These are phyloP conservation scores for Leptographium flavum DNA, from an alignment of 2,329 filamentous ascomycete species.

Conservation along the genomic window DNA sequence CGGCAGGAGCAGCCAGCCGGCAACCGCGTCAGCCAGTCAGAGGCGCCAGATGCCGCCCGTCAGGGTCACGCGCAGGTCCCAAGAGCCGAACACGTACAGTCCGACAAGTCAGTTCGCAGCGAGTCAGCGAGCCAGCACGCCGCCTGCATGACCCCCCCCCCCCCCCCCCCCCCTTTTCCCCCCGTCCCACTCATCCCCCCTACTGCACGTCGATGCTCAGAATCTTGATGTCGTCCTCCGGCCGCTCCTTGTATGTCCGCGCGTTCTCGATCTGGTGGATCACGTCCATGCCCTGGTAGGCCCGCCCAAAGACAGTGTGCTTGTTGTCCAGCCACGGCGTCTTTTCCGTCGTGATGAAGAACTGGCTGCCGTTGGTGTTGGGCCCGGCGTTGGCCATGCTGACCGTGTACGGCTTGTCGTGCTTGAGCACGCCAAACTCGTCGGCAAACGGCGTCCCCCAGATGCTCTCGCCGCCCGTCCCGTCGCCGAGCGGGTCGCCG, in stretches of 20 bases:
- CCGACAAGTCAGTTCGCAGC: too few relatives aligned
- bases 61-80: too few relatives aligned
- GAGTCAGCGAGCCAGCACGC: too few relatives aligned
- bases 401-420: conserved; percentile 91
- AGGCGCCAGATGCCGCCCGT: too few relatives aligned
- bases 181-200: neutral
- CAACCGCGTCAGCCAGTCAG: neutral
- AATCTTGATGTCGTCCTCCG: conserved; percentile 94
- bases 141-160: neutral
- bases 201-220: conserved; percentile 62
- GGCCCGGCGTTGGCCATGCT: conserved; percentile 97
- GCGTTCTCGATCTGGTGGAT: conserved; percentile 91
- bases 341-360: conserved; percentile 97
- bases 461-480: conserved; percentile 80
- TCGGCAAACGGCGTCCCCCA: conserved; percentile 90
- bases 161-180: neutral
- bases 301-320: conserved; percentile 90
- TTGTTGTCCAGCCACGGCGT: conserved; percentile 93
- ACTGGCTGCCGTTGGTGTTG: conserved; percentile 90
- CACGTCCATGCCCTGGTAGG: conserved; percentile 81
- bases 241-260: conserved; percentile 79
- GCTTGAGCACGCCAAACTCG: conserved; percentile 79
- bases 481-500: conserved; percentile 76
- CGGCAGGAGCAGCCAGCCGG: neutral
- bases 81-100: too few relatives aligned